Evolutionary conservation across 2,329 filamentous ascomycete genomes (phyloP), one percentile per base, ranked within the genome.

Genomic region (Cercospora sp.): DNA sequence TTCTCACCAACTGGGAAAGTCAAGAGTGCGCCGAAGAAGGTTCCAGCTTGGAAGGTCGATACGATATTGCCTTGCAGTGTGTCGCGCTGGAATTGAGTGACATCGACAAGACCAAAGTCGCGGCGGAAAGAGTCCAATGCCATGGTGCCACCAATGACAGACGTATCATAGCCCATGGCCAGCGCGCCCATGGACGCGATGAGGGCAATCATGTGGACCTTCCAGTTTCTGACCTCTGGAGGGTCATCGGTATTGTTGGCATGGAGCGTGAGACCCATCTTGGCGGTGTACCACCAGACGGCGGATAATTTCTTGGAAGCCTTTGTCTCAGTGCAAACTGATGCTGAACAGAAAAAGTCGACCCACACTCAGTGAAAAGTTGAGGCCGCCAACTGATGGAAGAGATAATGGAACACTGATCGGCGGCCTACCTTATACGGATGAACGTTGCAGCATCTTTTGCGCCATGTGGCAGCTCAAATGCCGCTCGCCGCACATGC

Each of bases 171-270:
- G 33, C 74, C 74, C 70, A 72, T 80, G 33, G 78, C 79, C 63
- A 81, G 71, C 33, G 78, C 75, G 20, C 78, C 79, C 77, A 80
- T 80, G 7, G 77, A 79, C 18, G 82, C 84, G 70, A 88, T 87
- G 74, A 84, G 87, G 60, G 88, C 88, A 72, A 90, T 82, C 65
- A 84, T 83, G 71, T 89, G 86, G 36, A 89, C 87, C 66, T 88
- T 85, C 88, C 89, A 91, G 76, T 88, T 87, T 79, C 90, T 90
- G 67, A 91, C 87, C 76, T 89, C 85, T 16, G 84, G 82, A 26
- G 89, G 89, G 75, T 91, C 71, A 66, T 70, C 64, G 39, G 51
- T 70, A 26, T 63, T 64, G 63, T 60, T 65, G 42, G 69, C 69
- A 51, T 70, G 69, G 31, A 70, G 64, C 12, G 57, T 65, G 64